Conservation (phyloP, 2,329 filamentous ascomycete genomes). For the Exophiala oligosperma region DNA sequence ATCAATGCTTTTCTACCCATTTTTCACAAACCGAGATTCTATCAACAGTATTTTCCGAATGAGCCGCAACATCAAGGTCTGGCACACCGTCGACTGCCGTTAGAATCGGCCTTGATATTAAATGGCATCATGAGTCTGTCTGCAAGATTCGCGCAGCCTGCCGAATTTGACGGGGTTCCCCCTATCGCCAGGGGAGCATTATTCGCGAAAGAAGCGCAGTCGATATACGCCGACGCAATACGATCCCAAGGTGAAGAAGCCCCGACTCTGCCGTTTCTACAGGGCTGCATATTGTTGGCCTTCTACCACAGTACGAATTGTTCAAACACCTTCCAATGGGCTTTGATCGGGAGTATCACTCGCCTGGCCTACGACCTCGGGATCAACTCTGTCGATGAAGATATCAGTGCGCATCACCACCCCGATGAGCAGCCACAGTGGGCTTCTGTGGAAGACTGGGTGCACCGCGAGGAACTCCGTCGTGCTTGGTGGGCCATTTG, state of each 20-base stretch:
- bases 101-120: slow-evolving; percentile 1
- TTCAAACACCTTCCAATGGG: slow-evolving; percentile 57
- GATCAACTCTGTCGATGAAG: slow-evolving; percentile 56
- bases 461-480: slow-evolving; percentile 11
- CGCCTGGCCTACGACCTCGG: slow-evolving; percentile 86
- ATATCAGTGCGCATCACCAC: neutral
- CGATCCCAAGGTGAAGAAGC: slow-evolving; percentile 1
- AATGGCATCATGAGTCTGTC: slow-evolving; percentile 4
- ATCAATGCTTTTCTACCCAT: slow-evolving; percentile 1
- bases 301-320: slow-evolving; percentile 9
- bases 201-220: slow-evolving; percentile 2
- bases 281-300: slow-evolving; percentile 12
- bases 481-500: slow-evolving; percentile 16
- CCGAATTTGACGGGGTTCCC: neutral
- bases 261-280: neutral
- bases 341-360: slow-evolving; percentile 86
- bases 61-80: neutral
- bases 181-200: neutral
- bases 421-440: neutral
- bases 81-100: neutral
- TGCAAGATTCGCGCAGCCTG: neutral
- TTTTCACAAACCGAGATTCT: slow-evolving; percentile 3
- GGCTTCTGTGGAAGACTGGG: slow-evolving; percentile 7
- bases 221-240: slow-evolving; percentile 2
- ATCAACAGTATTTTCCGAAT: neutral